Conservation (phyloP, 257 asterid species). For the Handroanthus guayacan region DNA sequence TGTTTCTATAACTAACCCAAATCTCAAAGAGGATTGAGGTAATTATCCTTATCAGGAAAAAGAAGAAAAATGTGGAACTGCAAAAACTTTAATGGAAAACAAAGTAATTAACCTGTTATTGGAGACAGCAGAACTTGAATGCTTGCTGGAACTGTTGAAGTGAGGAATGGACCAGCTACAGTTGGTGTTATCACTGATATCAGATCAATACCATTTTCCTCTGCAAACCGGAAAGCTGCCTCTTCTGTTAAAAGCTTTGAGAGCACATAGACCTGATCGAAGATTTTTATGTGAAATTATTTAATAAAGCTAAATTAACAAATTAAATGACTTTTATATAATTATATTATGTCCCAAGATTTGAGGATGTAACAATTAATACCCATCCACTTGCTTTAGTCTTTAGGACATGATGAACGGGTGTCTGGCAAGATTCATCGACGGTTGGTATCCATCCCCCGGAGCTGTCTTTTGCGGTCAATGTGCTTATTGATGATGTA, state of each 20-base stretch:
- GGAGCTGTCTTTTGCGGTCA: constrained; percentile 72
- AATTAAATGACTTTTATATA: neutral
- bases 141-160: constrained; percentile 76
- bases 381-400: constrained; percentile 91
- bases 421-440: constrained; percentile 72
- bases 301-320: constrained; percentile 8
- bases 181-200: constrained; percentile 76
- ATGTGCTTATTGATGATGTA: constrained; percentile 83
- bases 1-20: too few relatives aligned
- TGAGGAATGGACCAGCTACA: constrained; percentile 84
- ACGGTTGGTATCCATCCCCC: constrained; percentile 65
- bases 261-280: constrained; percentile 68
- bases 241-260: constrained; percentile 76
- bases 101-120: constrained; percentile 58
- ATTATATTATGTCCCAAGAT: neutral
- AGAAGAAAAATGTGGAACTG: neutral
- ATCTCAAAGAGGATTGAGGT: too few relatives aligned
- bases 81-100: neutral
- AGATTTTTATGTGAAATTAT: neutral
- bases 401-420: constrained; percentile 56
- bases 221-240: constrained; percentile 71
- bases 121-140: constrained; percentile 79
- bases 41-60: too few relatives aligned
- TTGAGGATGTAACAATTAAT: constrained; percentile 30
- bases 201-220: constrained; percentile 68